phyloP scores from a whole-genome alignment of 1,139 yeast genomes.

The Geotrichum siamense region DNA sequence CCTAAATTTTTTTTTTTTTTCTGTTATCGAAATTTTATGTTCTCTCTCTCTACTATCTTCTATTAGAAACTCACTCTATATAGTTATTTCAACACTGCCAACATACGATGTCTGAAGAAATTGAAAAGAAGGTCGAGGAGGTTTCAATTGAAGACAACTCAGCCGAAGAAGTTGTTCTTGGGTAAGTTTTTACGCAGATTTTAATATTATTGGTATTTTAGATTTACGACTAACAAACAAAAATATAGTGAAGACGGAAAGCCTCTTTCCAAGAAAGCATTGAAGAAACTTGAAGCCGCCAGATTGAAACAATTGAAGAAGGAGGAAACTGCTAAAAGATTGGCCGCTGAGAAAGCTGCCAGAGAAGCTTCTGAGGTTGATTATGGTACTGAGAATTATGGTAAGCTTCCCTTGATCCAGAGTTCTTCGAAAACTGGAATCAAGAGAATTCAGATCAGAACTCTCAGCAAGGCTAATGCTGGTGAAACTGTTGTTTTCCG shows the following conservation, averaged over 20 bases:
- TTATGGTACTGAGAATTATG: constrained; percentile 82
- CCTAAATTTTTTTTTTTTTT: no score
- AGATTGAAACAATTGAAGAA: constrained; percentile 87
- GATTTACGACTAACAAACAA: no score
- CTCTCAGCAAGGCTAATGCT: constrained; percentile 53
- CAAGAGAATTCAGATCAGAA: constrained; percentile 50
- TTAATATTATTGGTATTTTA: no score
- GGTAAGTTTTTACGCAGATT: constrained; percentile 7
- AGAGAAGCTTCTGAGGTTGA: constrained; percentile 74
- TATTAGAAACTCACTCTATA: no score
- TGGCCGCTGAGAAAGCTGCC: constrained; percentile 81
- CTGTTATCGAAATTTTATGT: no score
- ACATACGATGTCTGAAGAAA: constrained; percentile 28
- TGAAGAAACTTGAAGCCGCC: constrained; percentile 91
- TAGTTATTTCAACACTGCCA: no score
- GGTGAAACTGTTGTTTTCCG: constrained; percentile 78
- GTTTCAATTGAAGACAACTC: constrained; percentile 25
- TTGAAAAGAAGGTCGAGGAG: constrained; percentile 24
- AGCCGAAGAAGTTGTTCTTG: constrained; percentile 32
- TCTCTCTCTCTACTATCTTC: no score
- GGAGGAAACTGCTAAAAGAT: constrained; percentile 85
- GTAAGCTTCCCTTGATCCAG: constrained; percentile 82
- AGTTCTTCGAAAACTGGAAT: constrained; percentile 56
- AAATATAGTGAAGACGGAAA: constrained; percentile 69
- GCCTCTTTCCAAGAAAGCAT: constrained; percentile 91